phyloP scores from a whole-genome alignment of 1,284 basidiomycete genomes.

The Schizophyllum amplum region DNA sequence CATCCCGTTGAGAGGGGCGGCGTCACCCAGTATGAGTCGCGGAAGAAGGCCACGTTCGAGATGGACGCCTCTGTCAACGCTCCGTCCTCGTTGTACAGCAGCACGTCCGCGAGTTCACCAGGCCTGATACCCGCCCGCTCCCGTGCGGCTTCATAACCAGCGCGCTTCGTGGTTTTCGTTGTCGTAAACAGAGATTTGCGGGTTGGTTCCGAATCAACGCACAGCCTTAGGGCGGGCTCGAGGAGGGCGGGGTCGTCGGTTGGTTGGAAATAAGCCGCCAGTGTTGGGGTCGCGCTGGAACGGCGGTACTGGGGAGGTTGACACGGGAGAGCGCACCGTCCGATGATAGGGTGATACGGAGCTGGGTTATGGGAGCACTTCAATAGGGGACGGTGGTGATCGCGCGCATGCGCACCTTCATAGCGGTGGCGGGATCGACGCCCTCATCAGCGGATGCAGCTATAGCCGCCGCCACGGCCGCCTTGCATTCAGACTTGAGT shows the following conservation, averaged over 20 bases:
- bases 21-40: constrained; percentile 51
- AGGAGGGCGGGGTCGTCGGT: constrained; percentile 12
- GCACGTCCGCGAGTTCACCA: constrained; percentile 39
- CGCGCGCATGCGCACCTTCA: constrained; percentile 25
- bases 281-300: constrained; percentile 37
- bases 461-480: constrained; percentile 26
- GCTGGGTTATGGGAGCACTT: constrained; percentile 24
- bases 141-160: constrained; percentile 53
- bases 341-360: constrained; percentile 46
- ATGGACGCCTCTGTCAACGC: constrained; percentile 58
- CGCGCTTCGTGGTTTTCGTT: constrained; percentile 63
- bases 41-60: constrained; percentile 61
- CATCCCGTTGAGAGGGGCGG: constrained; percentile 53
- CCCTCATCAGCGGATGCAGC: no score
- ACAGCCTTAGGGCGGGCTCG: background rate
- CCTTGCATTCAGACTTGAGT: constrained; percentile 34
- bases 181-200: constrained; percentile 43
- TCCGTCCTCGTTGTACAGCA: constrained; percentile 48
- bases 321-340: constrained; percentile 36
- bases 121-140: constrained; percentile 38
- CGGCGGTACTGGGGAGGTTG: constrained; percentile 29
- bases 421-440: constrained; percentile 17
- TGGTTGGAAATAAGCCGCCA: constrained; percentile 30
- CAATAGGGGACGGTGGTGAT: background rate
- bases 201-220: constrained; percentile 46